A percentile compares a stretch with the other conserved stretches of the same genome.
phyloP scores from a whole-genome alignment of 805 yeast genomes.

The Schizosaccharomyces cryophilus region DNA sequence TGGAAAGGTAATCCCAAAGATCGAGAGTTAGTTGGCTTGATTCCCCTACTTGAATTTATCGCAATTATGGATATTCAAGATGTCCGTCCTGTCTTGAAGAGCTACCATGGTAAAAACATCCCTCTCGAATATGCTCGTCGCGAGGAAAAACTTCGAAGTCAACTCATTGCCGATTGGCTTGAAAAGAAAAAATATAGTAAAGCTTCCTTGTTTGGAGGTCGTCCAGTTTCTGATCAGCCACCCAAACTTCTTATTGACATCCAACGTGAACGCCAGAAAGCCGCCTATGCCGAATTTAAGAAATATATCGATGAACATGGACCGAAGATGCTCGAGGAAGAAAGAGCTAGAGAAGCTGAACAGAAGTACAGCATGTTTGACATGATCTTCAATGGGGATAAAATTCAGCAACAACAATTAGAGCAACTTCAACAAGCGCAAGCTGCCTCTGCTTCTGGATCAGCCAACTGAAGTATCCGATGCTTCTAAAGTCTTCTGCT shows the following conservation, averaged over 20 bases:
- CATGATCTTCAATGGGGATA: not conserved
- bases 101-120: constrained; percentile 40
- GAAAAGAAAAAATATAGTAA: constrained; percentile 19
- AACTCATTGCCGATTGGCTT: constrained; percentile 21
- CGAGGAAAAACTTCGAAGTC: constrained; percentile 48
- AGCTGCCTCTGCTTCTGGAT: not conserved
- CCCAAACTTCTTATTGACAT: constrained; percentile 68
- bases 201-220: constrained; percentile 10
- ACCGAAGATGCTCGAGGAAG: constrained; percentile 25
- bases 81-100: constrained; percentile 63
- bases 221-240: constrained; percentile 18
- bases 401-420: not conserved
- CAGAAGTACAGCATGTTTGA: constrained; percentile 19
- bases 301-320: constrained; percentile 67
- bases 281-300: constrained; percentile 62
- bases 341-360: constrained; percentile 33
- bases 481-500: too few relatives aligned
- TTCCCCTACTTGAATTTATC: constrained; percentile 81
- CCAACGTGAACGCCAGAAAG: constrained; percentile 78
- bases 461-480: too few relatives aligned
- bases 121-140: constrained; percentile 65
- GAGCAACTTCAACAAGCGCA: not conserved
- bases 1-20: constrained; percentile 83
- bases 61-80: constrained; percentile 73
- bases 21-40: constrained; percentile 41